Conservation (phyloP, 768 basidiomycete genomes). For the Serpula lacrymans region DNA sequence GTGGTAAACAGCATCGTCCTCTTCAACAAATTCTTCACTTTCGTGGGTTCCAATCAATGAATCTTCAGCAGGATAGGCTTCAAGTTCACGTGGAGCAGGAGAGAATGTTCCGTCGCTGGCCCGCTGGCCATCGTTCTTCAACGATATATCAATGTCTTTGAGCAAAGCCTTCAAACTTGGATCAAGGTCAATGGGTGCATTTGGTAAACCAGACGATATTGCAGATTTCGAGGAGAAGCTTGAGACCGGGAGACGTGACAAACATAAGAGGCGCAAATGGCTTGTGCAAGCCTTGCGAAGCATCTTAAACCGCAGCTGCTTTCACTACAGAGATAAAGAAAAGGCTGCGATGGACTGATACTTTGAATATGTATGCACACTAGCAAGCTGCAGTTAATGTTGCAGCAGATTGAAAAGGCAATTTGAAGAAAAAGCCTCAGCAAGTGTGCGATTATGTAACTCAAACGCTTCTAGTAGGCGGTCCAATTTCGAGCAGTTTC, state of each 20-base stretch:
- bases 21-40: conserved; percentile 30
- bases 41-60: conserved; percentile 28
- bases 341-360: no score
- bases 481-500: no score
- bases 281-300: conserved; percentile 19
- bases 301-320: conserved; percentile 11
- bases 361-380: no score
- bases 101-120: conserved; percentile 19
- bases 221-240: conserved; percentile 31
- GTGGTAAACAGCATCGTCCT: conserved; percentile 24
- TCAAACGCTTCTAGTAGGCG: no score
- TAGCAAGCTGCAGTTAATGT: no score
- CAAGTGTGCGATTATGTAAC: no score
- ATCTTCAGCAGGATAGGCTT: conserved; percentile 40
- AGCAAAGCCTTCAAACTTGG: conserved; percentile 60
- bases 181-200: conserved; percentile 61
- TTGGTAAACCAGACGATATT: conserved; percentile 40
- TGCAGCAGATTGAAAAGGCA: no score
- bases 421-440: no score
- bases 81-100: conserved; percentile 48
- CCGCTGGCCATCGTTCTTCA: conserved; percentile 35
- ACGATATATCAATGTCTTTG: conserved; percentile 64
- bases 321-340: background rate
- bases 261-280: conserved; percentile 21
- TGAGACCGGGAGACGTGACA: conserved; percentile 17